These are phyloP conservation scores for Eimeria tenella DNA, from an alignment of 169 alveolate genomes.

Conservation along the genomic window DNA sequence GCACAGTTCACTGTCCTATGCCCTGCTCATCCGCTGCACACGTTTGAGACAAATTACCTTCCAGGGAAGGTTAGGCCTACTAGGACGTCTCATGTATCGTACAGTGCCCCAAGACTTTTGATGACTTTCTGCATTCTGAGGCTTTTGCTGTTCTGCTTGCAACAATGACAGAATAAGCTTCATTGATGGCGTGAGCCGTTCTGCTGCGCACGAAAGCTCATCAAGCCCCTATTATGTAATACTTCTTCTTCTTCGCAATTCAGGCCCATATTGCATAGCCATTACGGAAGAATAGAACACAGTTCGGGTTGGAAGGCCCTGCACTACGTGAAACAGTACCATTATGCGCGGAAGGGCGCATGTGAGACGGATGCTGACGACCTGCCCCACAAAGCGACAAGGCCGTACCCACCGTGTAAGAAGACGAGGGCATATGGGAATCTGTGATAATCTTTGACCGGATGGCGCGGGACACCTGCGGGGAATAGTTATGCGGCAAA, in stretches of 20 bases:
- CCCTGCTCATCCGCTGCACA: no score
- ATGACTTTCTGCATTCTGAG: background rate
- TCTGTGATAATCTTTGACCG: background rate
- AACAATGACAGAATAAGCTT: background rate
- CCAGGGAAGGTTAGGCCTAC: no score
- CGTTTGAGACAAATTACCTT: no score
- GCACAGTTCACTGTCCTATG: no score
- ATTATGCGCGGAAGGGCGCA: background rate
- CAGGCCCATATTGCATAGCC: background rate
- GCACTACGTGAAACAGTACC: constrained; percentile 5
- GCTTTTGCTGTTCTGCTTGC: constrained; percentile 43
- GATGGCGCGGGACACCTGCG: constrained; percentile 30
- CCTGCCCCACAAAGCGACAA: background rate
- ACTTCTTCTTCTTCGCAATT: background rate
- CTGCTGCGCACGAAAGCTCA: constrained; percentile 62
- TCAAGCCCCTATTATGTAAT: constrained; percentile 51
- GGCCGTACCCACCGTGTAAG: background rate
- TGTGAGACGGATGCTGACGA: background rate
- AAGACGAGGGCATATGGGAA: constrained; percentile 1
- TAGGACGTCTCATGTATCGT: no score
- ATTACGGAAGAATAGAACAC: constrained; percentile 20
- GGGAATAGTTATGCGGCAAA: constrained; percentile 2
- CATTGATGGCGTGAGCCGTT: constrained; percentile 50
- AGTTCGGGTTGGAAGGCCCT: background rate
- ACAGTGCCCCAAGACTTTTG: no score